These are phyloP conservation scores for Saururus chinensis DNA, from an alignment of 164 flowering plant genomes.

Conservation along the genomic window DNA sequence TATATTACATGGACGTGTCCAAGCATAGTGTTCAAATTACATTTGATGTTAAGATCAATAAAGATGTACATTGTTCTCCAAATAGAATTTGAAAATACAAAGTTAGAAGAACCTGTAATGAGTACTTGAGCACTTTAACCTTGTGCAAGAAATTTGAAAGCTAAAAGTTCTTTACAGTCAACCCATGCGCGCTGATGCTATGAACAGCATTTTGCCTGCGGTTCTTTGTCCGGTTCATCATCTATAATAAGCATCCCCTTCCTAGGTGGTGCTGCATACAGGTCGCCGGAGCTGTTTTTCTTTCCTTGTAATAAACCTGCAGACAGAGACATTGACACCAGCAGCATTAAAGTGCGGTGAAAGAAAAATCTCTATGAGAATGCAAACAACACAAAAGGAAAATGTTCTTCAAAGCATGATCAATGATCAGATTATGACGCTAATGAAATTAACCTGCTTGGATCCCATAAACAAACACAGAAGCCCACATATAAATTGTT, in stretches of 20 bases:
- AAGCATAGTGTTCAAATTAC: too few relatives aligned
- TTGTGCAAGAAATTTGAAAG: too few relatives aligned
- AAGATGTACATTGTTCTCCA: too few relatives aligned
- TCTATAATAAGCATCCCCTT: slow-evolving; percentile 21
- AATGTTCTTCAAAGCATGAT: background rate
- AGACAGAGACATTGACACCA: background rate
- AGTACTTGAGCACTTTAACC: too few relatives aligned
- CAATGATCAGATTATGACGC: background rate
- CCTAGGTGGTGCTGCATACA: slow-evolving; percentile 11
- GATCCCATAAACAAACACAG: background rate
- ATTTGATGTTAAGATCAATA: too few relatives aligned
- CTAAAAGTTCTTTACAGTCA: too few relatives aligned
- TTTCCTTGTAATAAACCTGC: slow-evolving; percentile 15
- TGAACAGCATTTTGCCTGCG: slow-evolving; percentile 20
- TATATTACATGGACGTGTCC: too few relatives aligned
- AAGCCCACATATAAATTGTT: background rate
- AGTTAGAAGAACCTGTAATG: too few relatives aligned
- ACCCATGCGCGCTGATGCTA: too few relatives aligned
- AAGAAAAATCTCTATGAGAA: background rate
- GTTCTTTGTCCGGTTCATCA: slow-evolving; percentile 25
- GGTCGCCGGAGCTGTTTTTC: slow-evolving; percentile 9
- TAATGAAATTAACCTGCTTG: background rate
- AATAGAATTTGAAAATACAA: too few relatives aligned
- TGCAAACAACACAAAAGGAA: background rate
- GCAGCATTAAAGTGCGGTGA: background rate